phyloP scores from a whole-genome alignment of 768 basidiomycete genomes.

The Suillus ampliporus region DNA sequence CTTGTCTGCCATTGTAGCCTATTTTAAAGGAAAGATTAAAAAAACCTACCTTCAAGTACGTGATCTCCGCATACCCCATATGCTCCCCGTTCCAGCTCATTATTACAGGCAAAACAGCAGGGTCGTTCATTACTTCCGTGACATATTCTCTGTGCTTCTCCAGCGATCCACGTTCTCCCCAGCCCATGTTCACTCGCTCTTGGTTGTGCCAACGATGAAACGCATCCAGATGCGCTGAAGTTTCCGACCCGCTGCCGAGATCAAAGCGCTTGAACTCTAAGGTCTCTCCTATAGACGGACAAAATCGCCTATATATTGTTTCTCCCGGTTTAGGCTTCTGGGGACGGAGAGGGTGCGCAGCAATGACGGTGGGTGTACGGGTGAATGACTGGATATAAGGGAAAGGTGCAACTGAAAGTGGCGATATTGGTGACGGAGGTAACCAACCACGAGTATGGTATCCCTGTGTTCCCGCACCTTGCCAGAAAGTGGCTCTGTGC shows the following conservation, averaged over 20 bases:
- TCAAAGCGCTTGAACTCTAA: constrained; percentile 38
- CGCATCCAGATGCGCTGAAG: constrained; percentile 43
- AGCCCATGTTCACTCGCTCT: constrained; percentile 50
- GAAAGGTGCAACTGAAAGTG: constrained; percentile 35
- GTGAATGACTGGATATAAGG: constrained; percentile 49
- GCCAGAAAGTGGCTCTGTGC: constrained; percentile 52
- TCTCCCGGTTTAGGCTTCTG: constrained; percentile 48
- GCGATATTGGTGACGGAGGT: constrained; percentile 34
- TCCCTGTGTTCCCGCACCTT: constrained; percentile 48
- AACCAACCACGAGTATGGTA: constrained; percentile 40
- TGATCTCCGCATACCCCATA: constrained; percentile 52
- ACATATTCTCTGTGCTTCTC: constrained; percentile 51
- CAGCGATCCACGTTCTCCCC: constrained; percentile 51
- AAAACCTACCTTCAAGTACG: constrained; percentile 51
- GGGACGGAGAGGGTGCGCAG: constrained; percentile 58
- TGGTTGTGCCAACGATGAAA: constrained; percentile 58
- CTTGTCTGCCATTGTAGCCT: constrained; percentile 11
- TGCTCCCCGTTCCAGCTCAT: constrained; percentile 52
- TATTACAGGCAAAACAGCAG: constrained; percentile 45
- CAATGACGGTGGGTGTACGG: constrained; percentile 49
- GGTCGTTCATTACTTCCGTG: constrained; percentile 40
- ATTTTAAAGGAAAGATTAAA: neutral
- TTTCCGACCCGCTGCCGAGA: constrained; percentile 18
- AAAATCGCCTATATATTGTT: constrained; percentile 45
- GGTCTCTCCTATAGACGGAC: constrained; percentile 39